A percentile compares a stretch with the other conserved stretches of the same genome.
Conservation (phyloP, 116 monocot species). For the Cymodocea nodosa region DNA sequence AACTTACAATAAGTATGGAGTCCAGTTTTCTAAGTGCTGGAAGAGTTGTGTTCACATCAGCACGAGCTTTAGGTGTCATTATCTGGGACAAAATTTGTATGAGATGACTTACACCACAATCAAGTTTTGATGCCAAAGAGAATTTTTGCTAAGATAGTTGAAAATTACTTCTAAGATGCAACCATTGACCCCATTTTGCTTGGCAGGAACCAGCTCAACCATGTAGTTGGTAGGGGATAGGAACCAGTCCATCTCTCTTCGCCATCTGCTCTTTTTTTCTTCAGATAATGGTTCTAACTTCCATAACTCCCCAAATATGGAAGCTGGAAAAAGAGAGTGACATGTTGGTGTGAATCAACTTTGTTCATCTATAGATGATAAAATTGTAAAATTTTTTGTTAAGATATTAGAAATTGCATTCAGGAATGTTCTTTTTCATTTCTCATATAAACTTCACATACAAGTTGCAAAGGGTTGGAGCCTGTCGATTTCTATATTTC, state of each 20-base stretch:
- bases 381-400: too few species aligned
- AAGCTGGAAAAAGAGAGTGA: constrained; percentile 15
- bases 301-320: constrained; percentile 87
- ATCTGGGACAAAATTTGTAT: constrained; percentile 38
- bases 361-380: too few species aligned
- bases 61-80: constrained; percentile 86
- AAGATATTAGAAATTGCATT: too few species aligned
- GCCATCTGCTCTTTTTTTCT: constrained; percentile 75
- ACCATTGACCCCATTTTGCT: constrained; percentile 75
- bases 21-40: constrained; percentile 96
- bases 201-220: constrained; percentile 90
- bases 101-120: neutral
- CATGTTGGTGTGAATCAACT: too few species aligned
- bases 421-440: too few species aligned
- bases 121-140: too few species aligned
- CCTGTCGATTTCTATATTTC: too few species aligned
- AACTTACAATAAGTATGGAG: constrained; percentile 78
- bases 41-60: constrained; percentile 68
- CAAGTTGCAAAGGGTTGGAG: too few species aligned
- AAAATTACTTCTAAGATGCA: constrained; percentile 51
- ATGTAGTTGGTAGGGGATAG: constrained; percentile 91
- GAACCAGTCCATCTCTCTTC: constrained; percentile 89
- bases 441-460: too few species aligned
- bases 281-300: constrained; percentile 77
- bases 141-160: neutral